Evolutionary conservation across 202 grass and related monocot genomes (phyloP).

Genomic region (Dendrocalamus latiflorus): DNA sequence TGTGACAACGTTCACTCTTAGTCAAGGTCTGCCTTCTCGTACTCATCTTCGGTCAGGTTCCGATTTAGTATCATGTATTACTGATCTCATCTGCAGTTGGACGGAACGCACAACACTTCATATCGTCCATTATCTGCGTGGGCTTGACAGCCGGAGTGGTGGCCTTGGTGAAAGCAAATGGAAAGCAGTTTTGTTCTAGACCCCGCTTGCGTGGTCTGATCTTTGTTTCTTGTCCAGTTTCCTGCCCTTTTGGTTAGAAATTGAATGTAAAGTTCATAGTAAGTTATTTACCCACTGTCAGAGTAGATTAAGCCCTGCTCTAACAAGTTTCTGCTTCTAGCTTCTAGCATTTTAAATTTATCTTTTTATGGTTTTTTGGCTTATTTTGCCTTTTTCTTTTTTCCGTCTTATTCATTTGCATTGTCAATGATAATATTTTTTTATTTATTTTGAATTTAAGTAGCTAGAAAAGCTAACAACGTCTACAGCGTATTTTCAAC

Average conservation of each 20-base stretch:
- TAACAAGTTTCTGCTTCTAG: too few species aligned
- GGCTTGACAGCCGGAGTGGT: conserved; percentile 75
- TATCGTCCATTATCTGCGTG: conserved; percentile 55
- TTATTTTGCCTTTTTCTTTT: too few species aligned
- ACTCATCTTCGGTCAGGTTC: background rate
- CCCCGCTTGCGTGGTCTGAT: conserved; percentile 69
- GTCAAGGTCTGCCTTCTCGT: conserved; percentile 61
- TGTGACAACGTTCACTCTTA: conserved; percentile 72
- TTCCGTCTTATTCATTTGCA: too few species aligned
- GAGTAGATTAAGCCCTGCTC: background rate
- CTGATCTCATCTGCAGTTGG: conserved; percentile 43
- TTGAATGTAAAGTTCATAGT: background rate
- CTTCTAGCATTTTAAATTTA: too few species aligned
- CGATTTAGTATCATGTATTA: background rate
- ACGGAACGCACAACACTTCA: conserved; percentile 51
- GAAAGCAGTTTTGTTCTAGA: conserved; percentile 88
- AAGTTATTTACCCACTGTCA: background rate
- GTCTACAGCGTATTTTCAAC: too few species aligned
- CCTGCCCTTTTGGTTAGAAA: background rate
- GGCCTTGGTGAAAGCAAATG: conserved; percentile 93
- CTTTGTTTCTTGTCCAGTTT: background rate
- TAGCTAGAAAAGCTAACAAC: too few species aligned
- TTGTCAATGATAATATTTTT: too few species aligned
- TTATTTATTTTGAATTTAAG: too few species aligned
- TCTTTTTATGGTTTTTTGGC: too few species aligned